Evolutionary conservation across 768 basidiomycete species (phyloP).

Genomic region (Calocybe indica): DNA sequence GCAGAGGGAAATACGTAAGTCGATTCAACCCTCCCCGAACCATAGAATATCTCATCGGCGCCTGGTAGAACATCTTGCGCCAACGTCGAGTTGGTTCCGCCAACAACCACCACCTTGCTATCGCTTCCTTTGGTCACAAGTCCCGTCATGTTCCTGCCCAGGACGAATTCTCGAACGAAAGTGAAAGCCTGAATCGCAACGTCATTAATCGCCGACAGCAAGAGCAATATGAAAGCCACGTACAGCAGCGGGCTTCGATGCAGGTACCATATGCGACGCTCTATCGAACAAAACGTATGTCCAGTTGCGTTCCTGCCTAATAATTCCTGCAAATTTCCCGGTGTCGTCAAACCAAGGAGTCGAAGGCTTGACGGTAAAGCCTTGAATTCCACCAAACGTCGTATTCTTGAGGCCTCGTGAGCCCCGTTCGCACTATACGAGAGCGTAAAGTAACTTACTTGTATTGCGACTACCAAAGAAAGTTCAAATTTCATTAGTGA

Average conservation of each 20-base stretch:
- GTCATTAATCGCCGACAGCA: background rate
- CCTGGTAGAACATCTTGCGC: slow-evolving; percentile 45
- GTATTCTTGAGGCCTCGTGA: slow-evolving; percentile 46
- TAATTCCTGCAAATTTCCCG: slow-evolving; percentile 57
- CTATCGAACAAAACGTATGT: slow-evolving; percentile 38
- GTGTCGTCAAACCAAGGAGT: slow-evolving; percentile 62
- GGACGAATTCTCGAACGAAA: slow-evolving; percentile 60
- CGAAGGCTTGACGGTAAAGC: slow-evolving; percentile 62
- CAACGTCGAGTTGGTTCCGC: slow-evolving; percentile 45
- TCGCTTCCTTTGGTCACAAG: slow-evolving; percentile 32
- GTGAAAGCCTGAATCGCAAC: slow-evolving; percentile 41
- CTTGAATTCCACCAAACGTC: slow-evolving; percentile 72
- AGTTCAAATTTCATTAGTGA: background rate
- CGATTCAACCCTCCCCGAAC: slow-evolving; percentile 40
- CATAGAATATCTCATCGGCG: slow-evolving; percentile 50
- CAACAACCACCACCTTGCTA: slow-evolving; percentile 27
- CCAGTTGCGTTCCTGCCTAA: slow-evolving; percentile 75
- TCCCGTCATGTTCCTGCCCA: slow-evolving; percentile 57
- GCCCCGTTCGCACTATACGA: slow-evolving; percentile 1
- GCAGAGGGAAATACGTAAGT: slow-evolving; percentile 50
- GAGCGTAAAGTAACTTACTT: slow-evolving; percentile 24
- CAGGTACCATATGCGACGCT: slow-evolving; percentile 37
- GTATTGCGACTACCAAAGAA: slow-evolving; percentile 42
- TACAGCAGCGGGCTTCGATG: slow-evolving; percentile 29
- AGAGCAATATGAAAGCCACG: slow-evolving; percentile 7